phyloP scores from a whole-genome alignment of 2,329 filamentous ascomycete genomes.

The Colletotrichum horii region DNA sequence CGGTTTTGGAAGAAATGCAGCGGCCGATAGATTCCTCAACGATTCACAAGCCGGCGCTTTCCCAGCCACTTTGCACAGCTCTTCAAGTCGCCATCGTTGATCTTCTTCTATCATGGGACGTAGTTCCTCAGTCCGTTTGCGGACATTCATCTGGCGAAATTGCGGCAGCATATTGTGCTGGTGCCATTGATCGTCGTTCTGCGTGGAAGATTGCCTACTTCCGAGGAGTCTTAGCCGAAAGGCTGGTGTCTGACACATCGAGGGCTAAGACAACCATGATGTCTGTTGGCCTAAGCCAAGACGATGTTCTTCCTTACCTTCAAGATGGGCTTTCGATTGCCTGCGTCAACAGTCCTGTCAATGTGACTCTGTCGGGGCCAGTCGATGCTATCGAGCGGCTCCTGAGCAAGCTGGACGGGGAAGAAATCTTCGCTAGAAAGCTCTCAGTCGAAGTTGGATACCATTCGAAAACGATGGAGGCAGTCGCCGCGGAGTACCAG shows the following conservation, averaged over 20 bases:
- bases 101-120: constrained; percentile 35
- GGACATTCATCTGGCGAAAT: constrained; percentile 54
- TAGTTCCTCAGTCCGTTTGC: constrained; percentile 38
- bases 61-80: constrained; percentile 46
- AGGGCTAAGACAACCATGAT: background rate
- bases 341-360: constrained; percentile 48
- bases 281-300: background rate
- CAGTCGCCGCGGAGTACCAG: constrained; percentile 40
- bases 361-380: constrained; percentile 49
- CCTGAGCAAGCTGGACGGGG: constrained; percentile 23
- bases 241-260: background rate
- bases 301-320: constrained; percentile 32
- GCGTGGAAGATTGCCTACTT: constrained; percentile 48
- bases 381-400: constrained; percentile 36
- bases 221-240: constrained; percentile 33
- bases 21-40: constrained; percentile 19
- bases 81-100: constrained; percentile 47
- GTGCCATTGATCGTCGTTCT: constrained; percentile 36
- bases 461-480: constrained; percentile 48
- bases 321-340: constrained; percentile 36
- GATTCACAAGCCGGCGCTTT: constrained; percentile 38
- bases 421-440: constrained; percentile 35
- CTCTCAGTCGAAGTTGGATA: constrained; percentile 46
- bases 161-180: constrained; percentile 46
- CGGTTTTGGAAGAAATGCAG: constrained; percentile 39